A percentile compares a stretch with the other conserved stretches of the same genome.
phyloP scores from a whole-genome alignment of 768 basidiomycete species.

The Pleurotus sapidus region DNA sequence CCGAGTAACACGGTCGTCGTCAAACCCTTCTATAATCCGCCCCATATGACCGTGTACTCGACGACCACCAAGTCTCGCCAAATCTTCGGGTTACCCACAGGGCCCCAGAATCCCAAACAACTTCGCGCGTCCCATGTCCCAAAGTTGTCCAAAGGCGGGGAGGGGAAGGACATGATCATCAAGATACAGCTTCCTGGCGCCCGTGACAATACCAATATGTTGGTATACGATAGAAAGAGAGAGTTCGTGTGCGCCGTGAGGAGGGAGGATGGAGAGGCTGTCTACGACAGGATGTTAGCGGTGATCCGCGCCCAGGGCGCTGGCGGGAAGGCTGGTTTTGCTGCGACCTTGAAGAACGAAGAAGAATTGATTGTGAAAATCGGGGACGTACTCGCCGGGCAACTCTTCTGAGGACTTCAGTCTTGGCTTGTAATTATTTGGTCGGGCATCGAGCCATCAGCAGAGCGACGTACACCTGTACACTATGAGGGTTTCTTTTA shows the following conservation, averaged over 20 bases:
- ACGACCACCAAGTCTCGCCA: conserved; percentile 25
- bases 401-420: conserved; percentile 39
- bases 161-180: conserved; percentile 42
- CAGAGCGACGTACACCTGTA: too few species aligned
- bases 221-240: conserved; percentile 52
- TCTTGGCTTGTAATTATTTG: too few species aligned
- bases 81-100: conserved; percentile 21
- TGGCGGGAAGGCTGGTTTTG: conserved; percentile 51
- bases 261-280: conserved; percentile 25
- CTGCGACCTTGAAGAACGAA: conserved; percentile 44
- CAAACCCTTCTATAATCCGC: conserved; percentile 36
- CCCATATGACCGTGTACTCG: conserved; percentile 6
- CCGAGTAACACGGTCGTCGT: conserved; percentile 40
- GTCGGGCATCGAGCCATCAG: too few species aligned
- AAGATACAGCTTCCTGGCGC: conserved; percentile 49
- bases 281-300: conserved; percentile 38
- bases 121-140: conserved; percentile 21
- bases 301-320: conserved; percentile 40
- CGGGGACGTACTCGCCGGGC: conserved; percentile 51
- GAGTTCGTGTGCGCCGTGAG: conserved; percentile 46
- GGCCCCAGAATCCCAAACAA: conserved; percentile 16
- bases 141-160: conserved; percentile 2
- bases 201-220: conserved; percentile 20
- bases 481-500: too few species aligned
- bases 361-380: conserved; percentile 49